Conservation (phyloP, 2,329 filamentous ascomycete genomes). For the Xylariaceae sp. region DNA sequence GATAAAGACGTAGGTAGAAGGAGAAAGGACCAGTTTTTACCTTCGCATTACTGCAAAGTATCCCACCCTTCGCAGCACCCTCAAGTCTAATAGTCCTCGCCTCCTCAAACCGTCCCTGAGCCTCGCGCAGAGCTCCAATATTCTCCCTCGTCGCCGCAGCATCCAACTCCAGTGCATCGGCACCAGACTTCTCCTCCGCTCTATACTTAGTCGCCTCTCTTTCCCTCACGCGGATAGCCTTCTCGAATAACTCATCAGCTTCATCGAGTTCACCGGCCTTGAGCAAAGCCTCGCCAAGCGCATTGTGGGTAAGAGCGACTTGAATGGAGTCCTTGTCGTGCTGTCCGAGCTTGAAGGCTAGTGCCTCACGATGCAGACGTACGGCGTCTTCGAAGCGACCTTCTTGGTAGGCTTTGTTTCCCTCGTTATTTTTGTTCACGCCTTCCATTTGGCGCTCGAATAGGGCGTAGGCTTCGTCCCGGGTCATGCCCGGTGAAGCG, state of each 20-base stretch:
- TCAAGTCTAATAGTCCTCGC: slow-evolving; percentile 14
- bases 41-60: slow-evolving; percentile 18
- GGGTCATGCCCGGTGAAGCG: not conserved
- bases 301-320: slow-evolving; percentile 14
- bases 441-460: too few species aligned
- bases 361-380: slow-evolving; percentile 7
- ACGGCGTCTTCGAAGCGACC: slow-evolving; percentile 14
- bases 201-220: not conserved
- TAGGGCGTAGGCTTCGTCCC: not conserved
- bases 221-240: slow-evolving; percentile 12
- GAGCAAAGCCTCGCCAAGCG: slow-evolving; percentile 24
- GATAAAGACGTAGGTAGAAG: not conserved
- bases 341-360: slow-evolving; percentile 12
- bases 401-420: slow-evolving; percentile 19
- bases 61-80: slow-evolving; percentile 8
- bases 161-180: slow-evolving; percentile 2
- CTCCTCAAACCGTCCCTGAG: slow-evolving; percentile 16
- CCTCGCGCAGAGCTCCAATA: slow-evolving; percentile 16
- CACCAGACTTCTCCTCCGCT: too few species aligned
- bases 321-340: slow-evolving; percentile 12
- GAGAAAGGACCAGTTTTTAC: slow-evolving; percentile 2
- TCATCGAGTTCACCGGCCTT: slow-evolving; percentile 10
- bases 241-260: slow-evolving; percentile 12
- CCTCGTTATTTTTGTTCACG: too few species aligned
- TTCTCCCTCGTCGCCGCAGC: slow-evolving; percentile 17